Percentiles rank a stretch among this genome's conserved stretches.
phyloP scores from a whole-genome alignment of 768 basidiomycete species.

The Tulasnella sp. region DNA sequence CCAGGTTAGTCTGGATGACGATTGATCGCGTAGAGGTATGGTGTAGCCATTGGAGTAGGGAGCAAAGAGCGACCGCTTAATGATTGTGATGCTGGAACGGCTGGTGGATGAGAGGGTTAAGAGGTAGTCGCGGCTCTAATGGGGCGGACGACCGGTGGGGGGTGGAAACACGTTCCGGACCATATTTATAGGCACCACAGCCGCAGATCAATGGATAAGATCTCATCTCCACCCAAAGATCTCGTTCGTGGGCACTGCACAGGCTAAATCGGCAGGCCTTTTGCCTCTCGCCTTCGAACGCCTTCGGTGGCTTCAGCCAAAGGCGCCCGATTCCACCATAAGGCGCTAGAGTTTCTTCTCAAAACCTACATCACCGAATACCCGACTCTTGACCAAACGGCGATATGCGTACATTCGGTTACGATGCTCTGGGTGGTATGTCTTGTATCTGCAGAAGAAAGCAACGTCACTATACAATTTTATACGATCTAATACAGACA shows the following conservation, averaged over 20 bases:
- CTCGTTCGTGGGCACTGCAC: constrained; percentile 78
- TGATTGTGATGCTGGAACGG: constrained; percentile 56
- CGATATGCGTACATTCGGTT: constrained; percentile 60
- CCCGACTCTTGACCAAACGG: constrained; percentile 78
- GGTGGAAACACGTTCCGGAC: neutral
- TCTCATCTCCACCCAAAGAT: constrained; percentile 76
- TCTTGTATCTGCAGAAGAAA: constrained; percentile 72
- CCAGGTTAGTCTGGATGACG: constrained; percentile 27
- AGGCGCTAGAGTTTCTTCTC: constrained; percentile 47
- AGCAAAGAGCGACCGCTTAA: constrained; percentile 73
- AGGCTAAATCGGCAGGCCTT: constrained; percentile 62
- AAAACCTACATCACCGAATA: constrained; percentile 74
- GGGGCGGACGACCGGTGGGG: neutral
- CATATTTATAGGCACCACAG: neutral
- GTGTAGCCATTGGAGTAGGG: constrained; percentile 80
- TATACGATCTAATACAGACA: constrained; percentile 59
- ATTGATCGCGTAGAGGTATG: constrained; percentile 47
- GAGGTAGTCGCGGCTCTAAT: constrained; percentile 72
- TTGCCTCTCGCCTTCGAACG: constrained; percentile 56
- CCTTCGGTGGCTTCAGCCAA: constrained; percentile 58
- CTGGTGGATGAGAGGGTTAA: constrained; percentile 70
- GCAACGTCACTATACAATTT: constrained; percentile 49
- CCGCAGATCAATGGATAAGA: neutral
- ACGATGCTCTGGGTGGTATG: constrained; percentile 54
- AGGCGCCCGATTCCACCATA: constrained; percentile 52